These are phyloP conservation scores for Endogone sp. DNA, from an alignment of 192 early-diverging fungal genomes.

Conservation along the genomic window DNA sequence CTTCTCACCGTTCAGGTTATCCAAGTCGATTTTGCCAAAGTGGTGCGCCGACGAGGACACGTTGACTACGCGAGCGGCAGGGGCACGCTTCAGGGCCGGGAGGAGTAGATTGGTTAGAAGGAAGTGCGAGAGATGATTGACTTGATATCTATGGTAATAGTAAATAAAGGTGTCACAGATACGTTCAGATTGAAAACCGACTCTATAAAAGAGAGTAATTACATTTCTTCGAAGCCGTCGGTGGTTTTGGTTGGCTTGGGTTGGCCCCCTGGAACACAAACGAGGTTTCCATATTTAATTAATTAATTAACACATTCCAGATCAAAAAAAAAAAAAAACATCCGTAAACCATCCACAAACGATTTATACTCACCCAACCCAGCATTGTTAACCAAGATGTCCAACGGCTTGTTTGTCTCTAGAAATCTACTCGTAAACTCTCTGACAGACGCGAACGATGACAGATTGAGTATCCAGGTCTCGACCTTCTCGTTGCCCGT, in stretches of 20 bases:
- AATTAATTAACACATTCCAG: no score
- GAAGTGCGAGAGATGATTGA: neutral
- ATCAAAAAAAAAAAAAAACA: no score
- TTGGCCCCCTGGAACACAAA: neutral
- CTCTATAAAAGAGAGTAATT: no score
- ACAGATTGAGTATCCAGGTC: conserved; percentile 17
- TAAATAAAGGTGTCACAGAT: no score
- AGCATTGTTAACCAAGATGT: conserved; percentile 62
- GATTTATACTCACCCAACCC: conserved; percentile 16
- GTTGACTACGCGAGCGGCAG: neutral
- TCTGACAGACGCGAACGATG: conserved; percentile 33
- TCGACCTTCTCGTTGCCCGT: neutral
- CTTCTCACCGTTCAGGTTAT: neutral
- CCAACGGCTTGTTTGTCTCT: conserved; percentile 21
- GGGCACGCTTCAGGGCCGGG: neutral
- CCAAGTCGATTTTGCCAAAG: neutral
- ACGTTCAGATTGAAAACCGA: no score
- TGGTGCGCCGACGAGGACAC: neutral
- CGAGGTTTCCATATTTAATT: neutral
- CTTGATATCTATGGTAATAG: neutral
- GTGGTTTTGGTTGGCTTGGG: neutral
- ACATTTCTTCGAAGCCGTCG: conserved; percentile 3
- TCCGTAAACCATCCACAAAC: neutral
- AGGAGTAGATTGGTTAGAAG: neutral
- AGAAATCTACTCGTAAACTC: conserved; percentile 31